phyloP scores from a whole-genome alignment of 768 basidiomycete genomes.

The Kwoniella shandongensis region DNA sequence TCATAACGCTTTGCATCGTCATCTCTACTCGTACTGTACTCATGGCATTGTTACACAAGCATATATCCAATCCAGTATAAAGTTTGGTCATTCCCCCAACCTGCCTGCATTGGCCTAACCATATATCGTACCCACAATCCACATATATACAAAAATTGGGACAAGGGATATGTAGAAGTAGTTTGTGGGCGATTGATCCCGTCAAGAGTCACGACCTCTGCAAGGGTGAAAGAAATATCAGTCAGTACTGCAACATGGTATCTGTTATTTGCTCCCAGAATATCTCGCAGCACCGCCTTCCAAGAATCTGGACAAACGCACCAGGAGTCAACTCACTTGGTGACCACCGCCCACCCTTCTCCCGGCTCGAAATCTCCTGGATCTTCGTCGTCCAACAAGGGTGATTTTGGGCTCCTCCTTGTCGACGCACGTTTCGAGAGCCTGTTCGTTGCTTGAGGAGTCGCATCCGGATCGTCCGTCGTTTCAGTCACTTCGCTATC shows the following conservation, averaged over 20 bases:
- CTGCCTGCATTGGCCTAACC: no score
- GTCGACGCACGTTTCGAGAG: constrained; percentile 24
- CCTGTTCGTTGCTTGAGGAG: constrained; percentile 4
- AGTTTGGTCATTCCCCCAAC: no score
- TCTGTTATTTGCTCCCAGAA: no score
- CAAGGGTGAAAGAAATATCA: no score
- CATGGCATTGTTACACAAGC: no score
- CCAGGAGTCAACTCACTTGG: constrained; percentile 34
- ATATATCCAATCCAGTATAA: no score
- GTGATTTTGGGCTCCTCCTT: constrained; percentile 35
- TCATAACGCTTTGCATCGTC: no score
- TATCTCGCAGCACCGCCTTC: neutral
- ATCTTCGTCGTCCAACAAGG: constrained; percentile 46
- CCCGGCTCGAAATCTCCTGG: constrained; percentile 46
- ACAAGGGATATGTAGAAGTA: no score
- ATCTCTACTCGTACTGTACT: no score
- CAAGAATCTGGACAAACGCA: neutral
- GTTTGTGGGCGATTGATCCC: no score
- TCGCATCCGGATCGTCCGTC: constrained; percentile 13
- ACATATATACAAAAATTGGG: no score
- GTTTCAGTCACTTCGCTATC: constrained; percentile 6
- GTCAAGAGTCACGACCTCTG: constrained; percentile 25
- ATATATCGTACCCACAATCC: no score
- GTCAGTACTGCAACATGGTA: neutral
- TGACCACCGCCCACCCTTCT: constrained; percentile 48